Evolutionary conservation across 139 green algal species (phyloP), one percentile per base, ranked within the genome.

Genomic region (Diplosphaera chodatii): DNA sequence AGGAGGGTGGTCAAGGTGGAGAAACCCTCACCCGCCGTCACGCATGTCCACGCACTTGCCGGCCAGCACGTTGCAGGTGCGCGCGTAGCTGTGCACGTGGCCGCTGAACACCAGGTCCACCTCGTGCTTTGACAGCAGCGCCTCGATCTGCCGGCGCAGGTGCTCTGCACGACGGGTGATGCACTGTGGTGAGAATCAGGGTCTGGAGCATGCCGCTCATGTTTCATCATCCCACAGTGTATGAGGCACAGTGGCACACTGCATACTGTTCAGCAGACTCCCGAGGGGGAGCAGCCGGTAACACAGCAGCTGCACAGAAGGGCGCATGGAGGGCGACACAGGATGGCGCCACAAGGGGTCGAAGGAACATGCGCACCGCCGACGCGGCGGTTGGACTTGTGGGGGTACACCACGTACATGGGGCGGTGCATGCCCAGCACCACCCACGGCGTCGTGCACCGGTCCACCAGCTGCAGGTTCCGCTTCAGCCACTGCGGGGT

Each of bases 361-460:
- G n/a, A n/a, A n/a, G n/a, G n/a, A n/a, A 32, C 56, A n/a, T 56
- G 16, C 62, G 25, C 5, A 75, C 67, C 32, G 13, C 79, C 79
- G 32, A 93, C 83, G 1, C 87, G 48, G 20, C 85, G 74, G 80
- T 93, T 93, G 74, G 72, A 76, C 70, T 92, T 87, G 83, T 95
- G 89, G 0, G 89, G 89, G 74, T 84, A 90, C 6, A 91, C 81
- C 27, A 94, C 87, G 62, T 94, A 94, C 77, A 93, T 81, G n/a
- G 90, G 90, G 15, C 90, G 80, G 76, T 96, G 90, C 65, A 91
- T 69, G 16, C 30, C 74, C 30, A 93, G 71, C 25, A 92, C 67
- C 64, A 94, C 40, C 90, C 90, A 96, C 23, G 90, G 90, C 1
- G 88, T 94, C 1, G 4, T 0, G 67, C 83, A 90, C 31, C 90